Evolutionary conservation across 2,329 filamentous ascomycete species (phyloP), one percentile per base, ranked within the genome.

Genomic region (Seiridium unicorne): DNA sequence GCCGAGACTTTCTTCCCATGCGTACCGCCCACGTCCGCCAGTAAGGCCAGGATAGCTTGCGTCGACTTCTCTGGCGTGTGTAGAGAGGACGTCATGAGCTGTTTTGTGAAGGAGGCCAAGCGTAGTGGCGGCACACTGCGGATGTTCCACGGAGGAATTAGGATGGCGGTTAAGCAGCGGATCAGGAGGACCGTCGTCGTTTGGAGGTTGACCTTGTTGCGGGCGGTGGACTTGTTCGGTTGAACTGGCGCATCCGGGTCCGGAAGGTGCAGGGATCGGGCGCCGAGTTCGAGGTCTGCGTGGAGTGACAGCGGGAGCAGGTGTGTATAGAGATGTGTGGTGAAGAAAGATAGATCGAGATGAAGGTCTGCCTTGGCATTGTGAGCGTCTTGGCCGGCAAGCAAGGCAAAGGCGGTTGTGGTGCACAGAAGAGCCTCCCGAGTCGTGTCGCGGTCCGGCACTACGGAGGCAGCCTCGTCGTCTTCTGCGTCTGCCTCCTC

Each of bases 311-410:
- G 84, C 1, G 89, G 83, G 66, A 94, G 85, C 4, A 99, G 84
- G 13, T 91, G 91, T 67, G 88, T 89, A 82, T 96, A 99, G 61
- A 99, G 90, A 75, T 97, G 91, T 11, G 90, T 92, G 68, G 92
- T 93, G 83, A 99, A 99, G 82, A 93, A 97, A 68, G 90, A 92
- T 44, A 99, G 86, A 73, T 99, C 96, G 54, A 99, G 88, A 69
- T 93, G 91, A 4, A 98, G 84, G 49, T 89, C 83, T 48, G 88
- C 85, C 60, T 92, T 90, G 54, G 92, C 90, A 76, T 93, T 94
- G 77, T 91, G 89, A 13, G 89, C 92, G 70, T 97, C 94, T 78
- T 99, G 95, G 54, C 95, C 94, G 64, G 95, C 91, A 44, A 99
- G 87, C 5, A 99, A 87, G n/a, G 94, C 93, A 71, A 96, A 98